Base-by-base conservation (phyloP, 768 basidiomycete species). In the Lactifluus hygrophoroides region DNA sequence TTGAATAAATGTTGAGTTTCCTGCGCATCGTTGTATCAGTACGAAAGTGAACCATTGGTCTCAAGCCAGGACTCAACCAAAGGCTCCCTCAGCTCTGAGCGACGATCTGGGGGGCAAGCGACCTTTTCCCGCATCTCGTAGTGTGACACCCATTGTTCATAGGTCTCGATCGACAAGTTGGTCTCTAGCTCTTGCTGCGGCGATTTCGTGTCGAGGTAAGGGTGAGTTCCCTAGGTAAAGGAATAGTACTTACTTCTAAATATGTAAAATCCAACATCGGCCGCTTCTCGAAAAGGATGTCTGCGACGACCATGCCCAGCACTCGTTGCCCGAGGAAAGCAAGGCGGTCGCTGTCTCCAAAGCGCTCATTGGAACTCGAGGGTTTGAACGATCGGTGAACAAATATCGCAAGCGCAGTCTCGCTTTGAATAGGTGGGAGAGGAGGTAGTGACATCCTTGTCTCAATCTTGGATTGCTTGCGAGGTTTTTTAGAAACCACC, bases 381-480 rank as follows among this genome's bases (percentile, higher is more conserved):
- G 68, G 76, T 51, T 80, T 76, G 50, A 89, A 74, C 19, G 85
- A 85, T 64, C 71, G 76, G 67, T 90, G 87, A 13, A 85, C 87
- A 65, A 80, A 88, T 52, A 87, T 82, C 64, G 85, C 80, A 52
- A 89, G 77, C 14, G 51, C 21, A 43, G 56, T 56, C 42, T 64
- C 51, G 57, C 67, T 66, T 60, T 66, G 52, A 13, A 59, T 35
- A 8, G 47, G 27, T 13, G 61, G 61, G 27, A 62, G 57, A 23
- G 40, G 43, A 34, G 57, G 57, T 34, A 45, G 11, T 10, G 44
- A 13, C 58, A 55, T 60, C 58, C 3, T 49, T 42, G 32, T 35
- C 40, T 42, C 25, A 28, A 35, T 17, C 7, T 19, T 17, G 17
- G 42, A 11, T 37, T 54, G 23, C 34, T 49, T 54, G 47, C 51